Evolutionary conservation across 176 grass and related monocot species (phyloP).

Genomic region (Carex scoparia): DNA sequence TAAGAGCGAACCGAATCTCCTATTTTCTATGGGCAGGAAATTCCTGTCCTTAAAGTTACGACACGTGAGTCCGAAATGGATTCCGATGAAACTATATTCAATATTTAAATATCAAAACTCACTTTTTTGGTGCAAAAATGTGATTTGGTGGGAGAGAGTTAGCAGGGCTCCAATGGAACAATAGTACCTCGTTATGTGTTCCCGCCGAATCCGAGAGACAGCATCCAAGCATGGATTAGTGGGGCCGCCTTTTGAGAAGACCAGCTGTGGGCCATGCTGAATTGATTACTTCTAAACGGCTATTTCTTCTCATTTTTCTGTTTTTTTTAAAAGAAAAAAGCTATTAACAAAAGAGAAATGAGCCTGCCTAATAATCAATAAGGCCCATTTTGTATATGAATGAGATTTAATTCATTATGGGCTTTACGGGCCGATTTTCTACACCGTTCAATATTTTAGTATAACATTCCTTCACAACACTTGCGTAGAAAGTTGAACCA

Average conservation of each 20-base stretch:
- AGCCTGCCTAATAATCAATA: not conserved
- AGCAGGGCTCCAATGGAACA: not conserved
- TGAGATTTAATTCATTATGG: not conserved
- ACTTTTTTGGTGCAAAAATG: too few relatives aligned
- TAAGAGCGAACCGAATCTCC: too few relatives aligned
- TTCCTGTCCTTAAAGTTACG: too few relatives aligned
- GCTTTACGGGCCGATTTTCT: not conserved
- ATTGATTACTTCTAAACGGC: not conserved
- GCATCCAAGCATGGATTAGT: constrained; percentile 1
- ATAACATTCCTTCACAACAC: not conserved
- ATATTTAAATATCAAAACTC: too few relatives aligned
- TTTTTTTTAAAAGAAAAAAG: not conserved
- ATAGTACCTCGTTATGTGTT: not conserved
- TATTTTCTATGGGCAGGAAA: too few relatives aligned
- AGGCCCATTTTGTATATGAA: not conserved
- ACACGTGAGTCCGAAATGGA: too few relatives aligned
- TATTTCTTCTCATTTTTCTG: not conserved
- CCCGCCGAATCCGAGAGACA: constrained; percentile 2
- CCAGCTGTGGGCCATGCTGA: not conserved
- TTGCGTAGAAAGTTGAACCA: not conserved
- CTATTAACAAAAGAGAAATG: not conserved
- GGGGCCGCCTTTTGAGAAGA: not conserved
- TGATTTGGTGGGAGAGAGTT: not conserved
- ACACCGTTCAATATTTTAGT: not conserved
- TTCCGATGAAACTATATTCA: too few relatives aligned